Evolutionary conservation across 768 basidiomycete species (phyloP).

Genomic region (Podaxis sp.): DNA sequence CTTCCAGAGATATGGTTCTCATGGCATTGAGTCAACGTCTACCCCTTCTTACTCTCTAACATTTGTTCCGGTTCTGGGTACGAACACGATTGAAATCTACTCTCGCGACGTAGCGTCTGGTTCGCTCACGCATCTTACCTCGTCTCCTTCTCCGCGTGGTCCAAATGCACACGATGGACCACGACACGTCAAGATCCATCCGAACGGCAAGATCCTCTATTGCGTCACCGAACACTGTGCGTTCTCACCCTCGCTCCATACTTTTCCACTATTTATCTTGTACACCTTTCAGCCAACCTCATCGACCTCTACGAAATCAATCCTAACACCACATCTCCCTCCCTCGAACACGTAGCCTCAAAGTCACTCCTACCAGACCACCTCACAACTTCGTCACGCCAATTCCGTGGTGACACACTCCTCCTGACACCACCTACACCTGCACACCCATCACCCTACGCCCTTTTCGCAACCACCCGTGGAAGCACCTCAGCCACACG

Average conservation of each 20-base stretch:
- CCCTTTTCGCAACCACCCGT: slow-evolving; percentile 45
- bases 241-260: slow-evolving; percentile 13
- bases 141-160: slow-evolving; percentile 35
- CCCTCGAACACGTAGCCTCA: slow-evolving; percentile 26
- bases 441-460: slow-evolving; percentile 28
- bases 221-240: slow-evolving; percentile 49
- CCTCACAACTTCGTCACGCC: slow-evolving; percentile 4
- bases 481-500: slow-evolving; percentile 28
- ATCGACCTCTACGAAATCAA: slow-evolving; percentile 39
- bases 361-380: slow-evolving; percentile 28
- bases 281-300: slow-evolving; percentile 33
- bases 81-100: slow-evolving; percentile 45
- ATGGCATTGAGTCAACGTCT: slow-evolving; percentile 45
- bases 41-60: slow-evolving; percentile 25
- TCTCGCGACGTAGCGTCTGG: slow-evolving; percentile 27
- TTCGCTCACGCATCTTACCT: slow-evolving; percentile 29
- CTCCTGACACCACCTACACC: slow-evolving; percentile 35
- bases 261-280: not conserved
- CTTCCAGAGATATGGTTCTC: slow-evolving; percentile 43
- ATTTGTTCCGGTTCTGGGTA: slow-evolving; percentile 48
- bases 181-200: slow-evolving; percentile 48
- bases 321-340: slow-evolving; percentile 13
- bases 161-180: slow-evolving; percentile 38
- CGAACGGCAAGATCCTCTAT: slow-evolving; percentile 46
- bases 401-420: slow-evolving; percentile 44